phyloP scores from a whole-genome alignment of 163 green algal species.

The Prototheca cutis region DNA sequence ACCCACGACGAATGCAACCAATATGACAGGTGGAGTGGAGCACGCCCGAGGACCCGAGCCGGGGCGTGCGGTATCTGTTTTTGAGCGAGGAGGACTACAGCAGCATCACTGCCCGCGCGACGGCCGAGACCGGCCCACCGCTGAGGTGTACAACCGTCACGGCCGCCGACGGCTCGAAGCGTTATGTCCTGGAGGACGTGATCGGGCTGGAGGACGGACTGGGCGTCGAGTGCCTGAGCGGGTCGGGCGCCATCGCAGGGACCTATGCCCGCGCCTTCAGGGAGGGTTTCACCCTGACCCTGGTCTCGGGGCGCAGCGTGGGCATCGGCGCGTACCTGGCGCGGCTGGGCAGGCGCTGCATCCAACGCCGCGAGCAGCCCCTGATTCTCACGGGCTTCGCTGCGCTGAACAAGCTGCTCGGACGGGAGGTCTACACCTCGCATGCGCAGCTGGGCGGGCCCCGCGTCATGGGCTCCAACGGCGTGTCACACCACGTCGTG shows the following conservation, averaged over 20 bases:
- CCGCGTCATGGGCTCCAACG: constrained; percentile 81
- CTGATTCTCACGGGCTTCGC: constrained; percentile 97
- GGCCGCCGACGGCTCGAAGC: background rate
- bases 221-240: constrained; percentile 92
- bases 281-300: constrained; percentile 88
- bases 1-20: too few relatives aligned
- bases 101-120: constrained; percentile 12
- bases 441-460: constrained; percentile 95
- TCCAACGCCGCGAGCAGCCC: constrained; percentile 89
- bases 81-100: constrained; percentile 77
- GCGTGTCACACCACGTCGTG: constrained; percentile 83
- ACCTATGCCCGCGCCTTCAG: constrained; percentile 49
- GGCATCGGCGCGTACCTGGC: constrained; percentile 98
- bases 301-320: constrained; percentile 86
- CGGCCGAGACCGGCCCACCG: background rate
- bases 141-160: background rate
- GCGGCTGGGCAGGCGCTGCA: constrained; percentile 77
- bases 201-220: constrained; percentile 90
- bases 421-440: constrained; percentile 89
- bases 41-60: constrained; percentile 48
- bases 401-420: constrained; percentile 98
- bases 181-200: constrained; percentile 48
- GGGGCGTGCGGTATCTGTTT: constrained; percentile 90
- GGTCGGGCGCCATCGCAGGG: constrained; percentile 82
- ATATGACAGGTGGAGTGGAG: constrained; percentile 75